phyloP scores from a whole-genome alignment of 768 basidiomycete genomes.

The Obba rivulosa region DNA sequence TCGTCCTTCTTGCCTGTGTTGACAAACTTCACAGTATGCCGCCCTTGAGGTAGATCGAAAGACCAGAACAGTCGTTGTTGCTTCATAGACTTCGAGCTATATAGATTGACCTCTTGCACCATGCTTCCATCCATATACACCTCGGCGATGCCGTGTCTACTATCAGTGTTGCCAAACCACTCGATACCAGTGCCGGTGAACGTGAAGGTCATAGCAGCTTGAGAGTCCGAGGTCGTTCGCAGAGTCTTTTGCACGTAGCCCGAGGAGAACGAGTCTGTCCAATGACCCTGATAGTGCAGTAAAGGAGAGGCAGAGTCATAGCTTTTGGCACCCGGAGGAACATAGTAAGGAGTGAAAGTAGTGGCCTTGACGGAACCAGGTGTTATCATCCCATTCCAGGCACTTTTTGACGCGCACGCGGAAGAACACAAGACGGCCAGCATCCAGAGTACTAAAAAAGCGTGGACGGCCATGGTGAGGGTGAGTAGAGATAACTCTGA shows the following conservation, averaged over 20 bases:
- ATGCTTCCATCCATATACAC: constrained; percentile 55
- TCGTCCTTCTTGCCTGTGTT: constrained; percentile 43
- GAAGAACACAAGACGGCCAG: constrained; percentile 16
- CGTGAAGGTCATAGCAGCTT: constrained; percentile 48
- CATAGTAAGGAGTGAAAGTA: constrained; percentile 64
- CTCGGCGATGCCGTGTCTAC: constrained; percentile 46
- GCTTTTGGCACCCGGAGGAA: constrained; percentile 65
- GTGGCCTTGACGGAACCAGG: constrained; percentile 41
- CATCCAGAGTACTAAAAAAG: constrained; percentile 10
- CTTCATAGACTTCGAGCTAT: constrained; percentile 28
- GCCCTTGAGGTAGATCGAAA: constrained; percentile 43
- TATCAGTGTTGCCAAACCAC: constrained; percentile 64
- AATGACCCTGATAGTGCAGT: constrained; percentile 56
- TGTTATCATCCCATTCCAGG: constrained; percentile 67
- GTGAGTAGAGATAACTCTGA: no score
- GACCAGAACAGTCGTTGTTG: constrained; percentile 66
- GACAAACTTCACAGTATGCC: constrained; percentile 61
- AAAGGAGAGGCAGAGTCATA: constrained; percentile 68
- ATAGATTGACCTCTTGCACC: constrained; percentile 41
- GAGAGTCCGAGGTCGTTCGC: constrained; percentile 42
- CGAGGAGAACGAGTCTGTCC: constrained; percentile 50
- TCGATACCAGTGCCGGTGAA: constrained; percentile 76
- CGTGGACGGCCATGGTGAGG: not conserved
- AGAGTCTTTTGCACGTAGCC: constrained; percentile 46
- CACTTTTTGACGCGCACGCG: constrained; percentile 31